Evolutionary conservation across 2,329 filamentous ascomycete genomes (phyloP), one percentile per base, ranked within the genome.

Genomic region (Fusarium penzigii): DNA sequence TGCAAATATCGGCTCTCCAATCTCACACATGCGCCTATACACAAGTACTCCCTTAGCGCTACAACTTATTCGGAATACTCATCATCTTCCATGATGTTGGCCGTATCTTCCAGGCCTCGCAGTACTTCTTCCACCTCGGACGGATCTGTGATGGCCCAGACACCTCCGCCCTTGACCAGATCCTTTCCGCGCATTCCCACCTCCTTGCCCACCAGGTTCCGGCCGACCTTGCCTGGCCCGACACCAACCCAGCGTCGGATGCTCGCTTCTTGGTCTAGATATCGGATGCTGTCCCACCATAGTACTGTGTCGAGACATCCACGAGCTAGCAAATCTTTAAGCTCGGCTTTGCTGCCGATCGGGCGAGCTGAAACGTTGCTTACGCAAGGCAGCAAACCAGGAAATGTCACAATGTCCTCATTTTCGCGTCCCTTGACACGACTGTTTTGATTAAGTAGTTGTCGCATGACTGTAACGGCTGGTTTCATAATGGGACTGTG

Each of bases 201-300:
- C 73, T 97, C 93, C 72, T 97, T 97, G 12, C 92, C 92, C 1
- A 97, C 92, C 8, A 97, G 78, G 69, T 97, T 97, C 51, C 92
- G 81, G 1, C 93, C 93, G 2, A 97, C 93, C 70, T 96, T 96
- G 6, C 93, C 93, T 0, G 93, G 93, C 1, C 93, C 93, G 56
- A 97, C 90, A 41, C 93, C 93, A 45, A 97, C 82, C 88, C 93
- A 97, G 50, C 92, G 79, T 63, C 86, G 80, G 16, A 96, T 89
- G 57, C 87, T 87, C 65, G 87, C 83, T 64, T 94, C 85, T 68
- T 94, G 86, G 69, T 97, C 90, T 45, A 97, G 76, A 66, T 95
- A 96, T 60, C 85, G 86, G 64, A 97, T 92, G 64, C 90, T 94
- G 62, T 95, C 90, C 86, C 92, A 96, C 93, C 93, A 97, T 53